Conservation (phyloP, 495 filamentous ascomycete species). For the Daldinia grandis region DNA sequence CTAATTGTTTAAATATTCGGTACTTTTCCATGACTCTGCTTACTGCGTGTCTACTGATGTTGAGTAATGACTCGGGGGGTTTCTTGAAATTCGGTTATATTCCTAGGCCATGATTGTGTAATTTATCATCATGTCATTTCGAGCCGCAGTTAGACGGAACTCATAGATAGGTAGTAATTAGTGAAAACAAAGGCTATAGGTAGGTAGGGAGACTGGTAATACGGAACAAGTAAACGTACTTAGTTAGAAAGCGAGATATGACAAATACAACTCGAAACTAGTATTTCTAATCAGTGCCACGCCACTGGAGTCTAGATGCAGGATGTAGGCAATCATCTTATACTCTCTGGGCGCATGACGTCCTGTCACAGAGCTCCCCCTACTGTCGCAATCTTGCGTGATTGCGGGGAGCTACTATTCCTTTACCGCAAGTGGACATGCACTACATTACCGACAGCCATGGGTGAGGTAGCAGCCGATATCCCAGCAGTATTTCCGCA, state of each 20-base stretch:
- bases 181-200: background rate
- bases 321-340: constrained; percentile 18
- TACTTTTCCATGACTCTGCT: background rate
- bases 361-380: constrained; percentile 12
- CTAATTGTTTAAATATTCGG: constrained; percentile 18
- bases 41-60: background rate
- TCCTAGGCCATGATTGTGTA: constrained; percentile 7
- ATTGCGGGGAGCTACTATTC: constrained; percentile 35
- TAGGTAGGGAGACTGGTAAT: background rate
- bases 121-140: background rate
- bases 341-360: constrained; percentile 23
- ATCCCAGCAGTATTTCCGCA: background rate
- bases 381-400: constrained; percentile 36
- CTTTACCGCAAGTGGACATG: constrained; percentile 14
- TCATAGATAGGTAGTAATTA: background rate
- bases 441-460: constrained; percentile 18
- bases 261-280: constrained; percentile 32
- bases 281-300: constrained; percentile 36
- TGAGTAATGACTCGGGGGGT: background rate
- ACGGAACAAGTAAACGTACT: background rate
- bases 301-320: constrained; percentile 18
- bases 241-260: constrained; percentile 3
- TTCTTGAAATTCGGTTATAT: constrained; percentile 4
- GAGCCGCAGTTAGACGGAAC: background rate
- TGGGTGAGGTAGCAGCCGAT: constrained; percentile 17